A percentile compares a stretch with the other conserved stretches of the same genome.
Conservation (phyloP, 1,284 basidiomycete genomes). For the Cryptococcus floricola region DNA sequence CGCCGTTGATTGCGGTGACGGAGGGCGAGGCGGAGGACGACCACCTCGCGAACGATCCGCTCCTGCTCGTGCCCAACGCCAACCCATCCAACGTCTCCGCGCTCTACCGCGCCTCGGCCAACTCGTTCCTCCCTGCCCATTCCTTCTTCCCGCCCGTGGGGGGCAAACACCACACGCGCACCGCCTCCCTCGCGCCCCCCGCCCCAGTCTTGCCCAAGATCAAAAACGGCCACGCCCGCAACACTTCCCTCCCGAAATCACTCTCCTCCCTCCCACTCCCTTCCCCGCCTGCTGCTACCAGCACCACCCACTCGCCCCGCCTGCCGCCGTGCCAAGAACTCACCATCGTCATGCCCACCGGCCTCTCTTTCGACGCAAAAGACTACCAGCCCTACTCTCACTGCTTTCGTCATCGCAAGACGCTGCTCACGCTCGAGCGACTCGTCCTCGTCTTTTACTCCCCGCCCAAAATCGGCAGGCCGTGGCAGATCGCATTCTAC, state of each 20-base stretch:
- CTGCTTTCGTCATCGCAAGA: constrained; percentile 7
- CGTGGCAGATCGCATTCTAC: constrained; percentile 18
- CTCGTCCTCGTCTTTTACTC: constrained; percentile 7
- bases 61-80: no score
- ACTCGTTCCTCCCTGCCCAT: neutral
- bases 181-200: neutral
- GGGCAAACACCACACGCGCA: no score
- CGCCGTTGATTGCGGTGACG: no score
- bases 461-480: neutral
- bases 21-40: no score
- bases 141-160: no score
- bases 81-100: neutral
- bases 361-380: constrained; percentile 13
- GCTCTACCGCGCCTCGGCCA: neutral
- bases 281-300: neutral
- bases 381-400: constrained; percentile 12
- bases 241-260: neutral
- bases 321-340: constrained; percentile 2
- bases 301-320: neutral
- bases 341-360: constrained; percentile 10
- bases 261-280: neutral
- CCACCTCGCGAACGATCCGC: no score
- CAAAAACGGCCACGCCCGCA: neutral
- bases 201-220: neutral
- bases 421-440: neutral